Evolutionary conservation across 2,329 filamentous ascomycete species (phyloP), one percentile per base, ranked within the genome.

Genomic region (Escovopsis sp.): DNA sequence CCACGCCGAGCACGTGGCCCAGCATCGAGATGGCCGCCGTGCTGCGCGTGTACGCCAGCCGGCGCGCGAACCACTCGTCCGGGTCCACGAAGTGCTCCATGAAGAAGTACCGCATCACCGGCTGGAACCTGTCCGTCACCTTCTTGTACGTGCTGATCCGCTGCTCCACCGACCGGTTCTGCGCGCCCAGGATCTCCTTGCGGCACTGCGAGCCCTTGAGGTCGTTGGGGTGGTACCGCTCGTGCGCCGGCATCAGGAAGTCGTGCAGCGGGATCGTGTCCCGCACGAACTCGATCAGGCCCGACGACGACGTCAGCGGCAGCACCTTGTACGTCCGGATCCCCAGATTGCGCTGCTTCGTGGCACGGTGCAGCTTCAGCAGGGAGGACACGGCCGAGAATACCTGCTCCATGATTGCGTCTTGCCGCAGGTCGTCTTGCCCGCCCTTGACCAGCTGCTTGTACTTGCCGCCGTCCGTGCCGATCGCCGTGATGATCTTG

Each of bases 401-500:
- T 1, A 98, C 91, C 62, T 99, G 91, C 61, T 98, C 93, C 93
- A 99, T 99, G 68, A 78, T 98, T 37, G 89, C 86, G 55, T 99
- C 91, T 65, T 98, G 91, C 8, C 93, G 83, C 11, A 99, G 73
- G 57, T 98, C 89, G 59, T 98, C 91, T 55, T 89, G 89, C 15
- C 91, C 88, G 48, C 87, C 87, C 69, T 98, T 98, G 57, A 94
- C 85, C 47, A 98, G 69, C 62, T 95, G 87, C 59, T 85, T 94
- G 64, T 88, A 94, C 33, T 72, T 74, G 43, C 72, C 66, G 6
- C 91, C 93, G 59, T 95, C 76, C 15, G 74, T 84, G 12, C 79
- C 85, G 18, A 85, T 62, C 2, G 82, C 84, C 0, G 86, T 91
- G 44, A 96, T 79, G 49, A 95, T 86, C 59, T 98, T 99, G 0